Conservation (phyloP, 352 stramenopile species). For the Phytophthora sp. region DNA sequence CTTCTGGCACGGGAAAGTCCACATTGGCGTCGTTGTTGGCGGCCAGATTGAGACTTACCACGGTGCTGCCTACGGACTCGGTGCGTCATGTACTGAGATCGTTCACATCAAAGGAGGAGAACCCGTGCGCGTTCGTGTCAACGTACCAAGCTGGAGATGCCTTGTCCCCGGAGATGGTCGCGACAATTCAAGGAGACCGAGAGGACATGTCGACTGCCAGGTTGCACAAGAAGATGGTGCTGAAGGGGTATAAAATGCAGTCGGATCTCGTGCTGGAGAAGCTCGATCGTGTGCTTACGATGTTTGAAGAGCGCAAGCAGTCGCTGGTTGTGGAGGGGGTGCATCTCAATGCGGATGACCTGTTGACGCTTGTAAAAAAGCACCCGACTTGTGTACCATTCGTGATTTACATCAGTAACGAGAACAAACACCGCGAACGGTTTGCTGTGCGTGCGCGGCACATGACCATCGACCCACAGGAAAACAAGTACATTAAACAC, state of each 20-base stretch:
- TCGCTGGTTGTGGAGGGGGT: slow-evolving; percentile 89
- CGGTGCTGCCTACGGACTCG: slow-evolving; percentile 85
- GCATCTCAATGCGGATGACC: slow-evolving; percentile 85
- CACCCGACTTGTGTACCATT: slow-evolving; percentile 89
- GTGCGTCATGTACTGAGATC: slow-evolving; percentile 83
- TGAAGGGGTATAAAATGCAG: slow-evolving; percentile 86
- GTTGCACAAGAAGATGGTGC: slow-evolving; percentile 82
- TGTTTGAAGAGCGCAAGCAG: slow-evolving; percentile 85
- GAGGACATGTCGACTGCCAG: slow-evolving; percentile 70
- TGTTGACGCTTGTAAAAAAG: slow-evolving; percentile 77
- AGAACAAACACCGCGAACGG: slow-evolving; percentile 86
- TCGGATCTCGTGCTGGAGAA: slow-evolving; percentile 85
- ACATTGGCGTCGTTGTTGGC: slow-evolving; percentile 84
- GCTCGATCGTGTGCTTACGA: slow-evolving; percentile 81
- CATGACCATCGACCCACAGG: slow-evolving; percentile 90
- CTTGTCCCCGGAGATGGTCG: slow-evolving; percentile 54
- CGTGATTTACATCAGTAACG: slow-evolving; percentile 91
- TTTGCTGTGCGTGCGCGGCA: slow-evolving; percentile 85
- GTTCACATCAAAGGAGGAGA: slow-evolving; percentile 83
- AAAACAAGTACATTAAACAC: slow-evolving; percentile 93
- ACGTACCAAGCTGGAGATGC: slow-evolving; percentile 90
- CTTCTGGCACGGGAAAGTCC: slow-evolving; percentile 86
- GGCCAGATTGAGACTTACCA: slow-evolving; percentile 79
- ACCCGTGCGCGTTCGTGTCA: slow-evolving; percentile 84
- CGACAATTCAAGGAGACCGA: slow-evolving; percentile 47